These are phyloP conservation scores for Neopestalotiopsis sp. DNA, from an alignment of 2,329 filamentous ascomycete genomes.

Conservation along the genomic window DNA sequence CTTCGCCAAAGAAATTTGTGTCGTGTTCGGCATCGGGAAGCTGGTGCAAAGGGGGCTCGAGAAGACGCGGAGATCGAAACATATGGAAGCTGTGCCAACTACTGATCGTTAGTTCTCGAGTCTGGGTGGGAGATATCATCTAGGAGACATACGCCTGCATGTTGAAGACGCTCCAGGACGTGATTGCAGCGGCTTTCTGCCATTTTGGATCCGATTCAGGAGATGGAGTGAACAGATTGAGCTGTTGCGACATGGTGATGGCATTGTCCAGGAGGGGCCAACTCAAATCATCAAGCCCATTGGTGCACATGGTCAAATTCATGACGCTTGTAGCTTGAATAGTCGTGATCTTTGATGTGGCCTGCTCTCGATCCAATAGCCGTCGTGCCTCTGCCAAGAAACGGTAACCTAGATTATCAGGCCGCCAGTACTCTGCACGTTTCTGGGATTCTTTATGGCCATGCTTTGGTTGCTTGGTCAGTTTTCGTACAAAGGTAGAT, in stretches of 20 bases:
- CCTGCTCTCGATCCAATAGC: constrained; percentile 41
- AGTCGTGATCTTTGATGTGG: constrained; percentile 34
- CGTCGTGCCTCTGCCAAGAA: constrained; percentile 45
- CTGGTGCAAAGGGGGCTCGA: constrained; percentile 32
- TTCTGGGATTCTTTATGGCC: constrained; percentile 32
- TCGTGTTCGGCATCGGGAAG: constrained; percentile 34
- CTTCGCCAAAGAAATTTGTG: constrained; percentile 39
- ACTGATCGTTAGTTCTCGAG: constrained; percentile 15
- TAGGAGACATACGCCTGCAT: constrained; percentile 35
- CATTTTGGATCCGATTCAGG: constrained; percentile 20
- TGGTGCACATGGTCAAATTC: constrained; percentile 33
- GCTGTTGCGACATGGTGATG: constrained; percentile 27
- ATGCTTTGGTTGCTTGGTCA: constrained; percentile 28
- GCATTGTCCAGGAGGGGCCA: constrained; percentile 26
- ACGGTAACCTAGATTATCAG: constrained; percentile 37
- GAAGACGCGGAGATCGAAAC: constrained; percentile 33
- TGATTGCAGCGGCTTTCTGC: constrained; percentile 30
- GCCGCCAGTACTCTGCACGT: constrained; percentile 43
- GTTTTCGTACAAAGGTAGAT: not conserved
- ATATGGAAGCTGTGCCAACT: constrained; percentile 29
- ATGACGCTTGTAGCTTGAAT: constrained; percentile 41
- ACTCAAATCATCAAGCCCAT: constrained; percentile 31
- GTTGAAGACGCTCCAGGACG: constrained; percentile 42
- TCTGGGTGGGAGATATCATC: not conserved
- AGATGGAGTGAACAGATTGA: constrained; percentile 28